Conservation (phyloP, 331 rosid genomes). For the Malus hybrid region DNA sequence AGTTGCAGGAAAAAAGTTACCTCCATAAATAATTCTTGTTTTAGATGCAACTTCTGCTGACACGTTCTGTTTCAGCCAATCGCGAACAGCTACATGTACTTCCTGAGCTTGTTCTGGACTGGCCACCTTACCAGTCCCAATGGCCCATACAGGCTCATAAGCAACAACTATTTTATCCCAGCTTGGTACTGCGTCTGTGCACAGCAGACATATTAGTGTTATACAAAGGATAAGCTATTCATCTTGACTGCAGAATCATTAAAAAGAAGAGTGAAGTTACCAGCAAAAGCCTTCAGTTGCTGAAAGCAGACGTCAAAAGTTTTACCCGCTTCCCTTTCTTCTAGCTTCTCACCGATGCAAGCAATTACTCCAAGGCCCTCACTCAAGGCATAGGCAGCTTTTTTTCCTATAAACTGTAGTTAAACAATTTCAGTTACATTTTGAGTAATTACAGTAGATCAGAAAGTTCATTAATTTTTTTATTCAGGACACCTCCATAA, state of each 20-base stretch:
- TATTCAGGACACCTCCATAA: constrained; percentile 12
- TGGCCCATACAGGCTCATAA: constrained; percentile 99
- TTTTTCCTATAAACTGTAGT: constrained; percentile 89
- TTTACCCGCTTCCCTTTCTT: constrained; percentile 96
- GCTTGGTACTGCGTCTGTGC: constrained; percentile 81
- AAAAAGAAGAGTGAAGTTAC: constrained; percentile 28
- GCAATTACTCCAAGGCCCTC: constrained; percentile 97
- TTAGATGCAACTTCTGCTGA: constrained; percentile 87
- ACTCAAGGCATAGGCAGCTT: constrained; percentile 92
- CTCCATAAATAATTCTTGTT: constrained; percentile 94
- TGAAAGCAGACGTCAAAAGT: constrained; percentile 77
- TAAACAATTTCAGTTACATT: constrained; percentile 28
- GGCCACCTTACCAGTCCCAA: constrained; percentile 99
- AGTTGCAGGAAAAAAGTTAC: constrained; percentile 33
- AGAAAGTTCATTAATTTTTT: constrained; percentile 3
- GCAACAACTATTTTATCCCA: constrained; percentile 95
- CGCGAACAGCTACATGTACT: constrained; percentile 89
- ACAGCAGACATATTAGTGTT: constrained; percentile 5
- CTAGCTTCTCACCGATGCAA: constrained; percentile 84
- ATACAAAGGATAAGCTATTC: background rate
- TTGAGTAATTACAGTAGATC: constrained; percentile 7
- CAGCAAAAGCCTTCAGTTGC: constrained; percentile 91
- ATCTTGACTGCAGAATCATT: background rate
- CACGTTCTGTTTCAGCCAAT: constrained; percentile 79
- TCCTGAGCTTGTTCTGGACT: constrained; percentile 97